A percentile compares a stretch with the other conserved stretches of the same genome.
Evolutionary conservation across 129 eudicot genomes (phyloP).

Genomic region (Oenanthe sinensis): DNA sequence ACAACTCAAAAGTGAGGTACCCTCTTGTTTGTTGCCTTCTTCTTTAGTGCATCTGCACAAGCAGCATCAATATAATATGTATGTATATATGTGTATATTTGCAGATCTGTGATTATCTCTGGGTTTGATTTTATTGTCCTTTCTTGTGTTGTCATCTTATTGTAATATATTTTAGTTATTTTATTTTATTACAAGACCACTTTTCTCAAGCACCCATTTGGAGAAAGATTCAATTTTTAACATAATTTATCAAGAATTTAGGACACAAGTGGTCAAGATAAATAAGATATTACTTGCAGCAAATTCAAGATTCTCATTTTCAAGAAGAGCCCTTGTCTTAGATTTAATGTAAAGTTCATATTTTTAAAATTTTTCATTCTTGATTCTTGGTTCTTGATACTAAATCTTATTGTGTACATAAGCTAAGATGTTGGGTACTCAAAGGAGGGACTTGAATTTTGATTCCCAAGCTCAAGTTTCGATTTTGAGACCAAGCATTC

Average conservation of each 20-base stretch:
- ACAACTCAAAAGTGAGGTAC: background rate
- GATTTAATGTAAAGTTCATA: background rate
- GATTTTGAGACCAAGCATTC: conserved; percentile 81
- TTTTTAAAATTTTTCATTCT: background rate
- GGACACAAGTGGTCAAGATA: background rate
- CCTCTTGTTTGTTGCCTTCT: background rate
- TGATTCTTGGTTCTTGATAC: background rate
- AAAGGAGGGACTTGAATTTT: conserved; percentile 41
- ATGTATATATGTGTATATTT: background rate
- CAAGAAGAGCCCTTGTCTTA: background rate
- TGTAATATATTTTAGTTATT: background rate
- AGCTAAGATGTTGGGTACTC: conserved; percentile 51
- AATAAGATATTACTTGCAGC: background rate
- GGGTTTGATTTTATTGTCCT: background rate
- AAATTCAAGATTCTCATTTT: conserved; percentile 16
- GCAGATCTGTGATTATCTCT: background rate
- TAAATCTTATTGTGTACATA: background rate
- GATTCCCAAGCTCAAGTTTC: conserved; percentile 60
- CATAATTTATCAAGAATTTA: conserved; percentile 1
- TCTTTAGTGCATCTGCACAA: background rate
- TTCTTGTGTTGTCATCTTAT: background rate
- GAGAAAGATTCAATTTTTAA: conserved; percentile 30
- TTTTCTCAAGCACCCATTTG: conserved; percentile 34
- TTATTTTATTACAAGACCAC: conserved; percentile 10
- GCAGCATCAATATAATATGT: background rate